Conservation (phyloP, 2,329 filamentous ascomycete genomes). For the Penicillium carneum region DNA sequence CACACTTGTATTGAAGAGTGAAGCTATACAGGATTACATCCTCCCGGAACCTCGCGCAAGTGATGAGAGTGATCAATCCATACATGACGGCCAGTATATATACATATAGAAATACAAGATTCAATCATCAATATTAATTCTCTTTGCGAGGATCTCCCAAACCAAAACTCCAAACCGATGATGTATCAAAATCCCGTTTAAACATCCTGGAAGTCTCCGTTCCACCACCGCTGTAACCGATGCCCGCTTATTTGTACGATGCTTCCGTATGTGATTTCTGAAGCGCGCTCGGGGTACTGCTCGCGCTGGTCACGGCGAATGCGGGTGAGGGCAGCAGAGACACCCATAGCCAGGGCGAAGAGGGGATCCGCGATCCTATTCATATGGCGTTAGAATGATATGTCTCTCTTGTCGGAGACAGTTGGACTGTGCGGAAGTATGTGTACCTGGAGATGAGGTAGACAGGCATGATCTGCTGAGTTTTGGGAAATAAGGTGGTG, state of each 20-base stretch:
- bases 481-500: not conserved
- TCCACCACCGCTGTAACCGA: constrained; percentile 51
- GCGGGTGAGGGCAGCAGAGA: constrained; percentile 60
- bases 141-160: not conserved
- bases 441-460: constrained; percentile 54
- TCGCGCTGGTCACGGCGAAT: constrained; percentile 63
- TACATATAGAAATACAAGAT: constrained; percentile 6
- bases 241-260: constrained; percentile 42
- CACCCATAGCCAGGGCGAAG: constrained; percentile 61
- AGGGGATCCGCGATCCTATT: constrained; percentile 60
- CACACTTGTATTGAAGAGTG: not conserved
- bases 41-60: not conserved
- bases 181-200: constrained; percentile 21
- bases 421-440: not conserved
- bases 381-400: constrained; percentile 5
- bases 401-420: not conserved
- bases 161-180: constrained; percentile 4
- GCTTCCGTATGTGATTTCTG: constrained; percentile 42
- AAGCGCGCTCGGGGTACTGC: constrained; percentile 49
- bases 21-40: not conserved
- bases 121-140: not conserved
- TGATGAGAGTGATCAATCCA: not conserved
- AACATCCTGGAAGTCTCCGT: constrained; percentile 47
- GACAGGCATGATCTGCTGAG: constrained; percentile 32
- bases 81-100: not conserved